Percentiles rank a stretch among this genome's conserved stretches.
Conservation (phyloP, 305 asterid genomes). For the Fraxinus greggii region DNA sequence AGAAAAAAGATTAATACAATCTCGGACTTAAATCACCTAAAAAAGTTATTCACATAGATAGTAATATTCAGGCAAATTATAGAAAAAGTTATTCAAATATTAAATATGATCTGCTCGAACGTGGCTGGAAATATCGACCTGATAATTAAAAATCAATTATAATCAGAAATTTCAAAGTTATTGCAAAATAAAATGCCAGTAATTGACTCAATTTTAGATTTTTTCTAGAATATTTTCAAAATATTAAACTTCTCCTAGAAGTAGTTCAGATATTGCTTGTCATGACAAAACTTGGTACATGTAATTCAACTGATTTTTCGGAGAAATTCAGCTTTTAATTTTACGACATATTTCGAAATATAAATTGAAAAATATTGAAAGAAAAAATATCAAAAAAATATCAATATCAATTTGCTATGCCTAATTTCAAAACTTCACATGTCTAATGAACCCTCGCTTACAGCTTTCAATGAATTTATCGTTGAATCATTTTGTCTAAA, state of each 20-base stretch:
- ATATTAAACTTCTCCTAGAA: neutral
- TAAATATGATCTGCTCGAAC: neutral
- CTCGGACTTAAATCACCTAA: neutral
- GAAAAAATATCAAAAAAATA: neutral
- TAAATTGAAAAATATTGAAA: too few relatives aligned
- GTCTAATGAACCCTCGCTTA: neutral
- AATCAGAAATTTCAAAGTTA: neutral
- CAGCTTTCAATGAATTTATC: neutral
- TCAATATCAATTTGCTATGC: neutral
- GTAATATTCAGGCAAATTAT: neutral
- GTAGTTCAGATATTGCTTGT: neutral
- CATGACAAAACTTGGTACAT: neutral
- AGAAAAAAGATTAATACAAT: too few relatives aligned
- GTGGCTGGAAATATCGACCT: neutral
- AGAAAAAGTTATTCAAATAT: neutral
- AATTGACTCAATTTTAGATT: neutral
- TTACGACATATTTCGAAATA: neutral
- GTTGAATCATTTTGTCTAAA: neutral
- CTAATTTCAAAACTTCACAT: neutral
- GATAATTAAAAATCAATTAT: neutral
- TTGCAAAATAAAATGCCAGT: neutral
- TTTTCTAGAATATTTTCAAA: neutral
- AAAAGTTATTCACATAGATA: neutral
- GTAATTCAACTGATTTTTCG: neutral
- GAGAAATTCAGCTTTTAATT: neutral